Conservation (phyloP, 345 rosid genomes). For the Citrus cavaleriei region DNA sequence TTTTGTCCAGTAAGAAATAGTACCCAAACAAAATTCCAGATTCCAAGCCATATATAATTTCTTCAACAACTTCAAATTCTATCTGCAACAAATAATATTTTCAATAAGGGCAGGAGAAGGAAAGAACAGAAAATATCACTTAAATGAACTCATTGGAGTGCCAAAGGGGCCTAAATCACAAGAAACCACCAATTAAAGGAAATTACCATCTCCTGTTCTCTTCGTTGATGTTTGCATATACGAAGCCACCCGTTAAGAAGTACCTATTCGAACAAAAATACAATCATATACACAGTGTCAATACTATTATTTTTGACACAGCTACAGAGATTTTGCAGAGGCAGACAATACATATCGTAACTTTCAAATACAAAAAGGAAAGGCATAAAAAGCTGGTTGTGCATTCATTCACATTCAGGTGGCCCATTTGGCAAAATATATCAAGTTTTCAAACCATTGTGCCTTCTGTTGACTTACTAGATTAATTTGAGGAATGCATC, state of each 20-base stretch:
- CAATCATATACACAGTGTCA: conserved; percentile 13
- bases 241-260: conserved; percentile 93
- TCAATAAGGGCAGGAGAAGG: background rate
- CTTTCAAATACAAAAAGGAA: background rate
- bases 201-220: conserved; percentile 81
- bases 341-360: background rate
- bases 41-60: conserved; percentile 93
- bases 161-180: background rate
- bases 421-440: background rate
- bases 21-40: conserved; percentile 98
- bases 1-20: conserved; percentile 3
- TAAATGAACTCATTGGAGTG: background rate
- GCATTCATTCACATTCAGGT: background rate
- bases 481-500: background rate
- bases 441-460: background rate
- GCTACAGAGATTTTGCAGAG: background rate
- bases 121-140: conserved; percentile 5
- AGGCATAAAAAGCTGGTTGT: background rate
- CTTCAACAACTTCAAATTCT: conserved; percentile 97
- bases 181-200: background rate
- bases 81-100: conserved; percentile 42
- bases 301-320: conserved; percentile 9
- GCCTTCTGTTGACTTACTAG: background rate
- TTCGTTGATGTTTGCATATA: conserved; percentile 68
- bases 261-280: conserved; percentile 38